Evolutionary conservation across 2,329 filamentous ascomycete genomes (phyloP).

Genomic region (Colletotrichum somersetense): DNA sequence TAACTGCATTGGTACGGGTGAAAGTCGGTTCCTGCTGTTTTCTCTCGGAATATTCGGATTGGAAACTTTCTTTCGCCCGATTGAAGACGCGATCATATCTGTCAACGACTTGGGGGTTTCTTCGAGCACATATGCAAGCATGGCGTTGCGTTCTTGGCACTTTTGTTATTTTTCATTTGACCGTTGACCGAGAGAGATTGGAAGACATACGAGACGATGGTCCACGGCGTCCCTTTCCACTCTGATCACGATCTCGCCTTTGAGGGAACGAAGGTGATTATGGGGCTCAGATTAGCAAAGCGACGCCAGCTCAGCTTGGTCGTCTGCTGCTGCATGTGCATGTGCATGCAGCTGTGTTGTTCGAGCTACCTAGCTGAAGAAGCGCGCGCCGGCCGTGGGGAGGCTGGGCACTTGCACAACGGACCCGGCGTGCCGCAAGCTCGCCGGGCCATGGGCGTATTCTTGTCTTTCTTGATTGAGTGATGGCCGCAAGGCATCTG

Average conservation of each 20-base stretch:
- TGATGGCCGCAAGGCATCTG: constrained; percentile 23
- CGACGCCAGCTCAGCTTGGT: neutral
- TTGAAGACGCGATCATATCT: neutral
- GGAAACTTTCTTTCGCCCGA: neutral
- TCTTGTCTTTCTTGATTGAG: constrained; percentile 3
- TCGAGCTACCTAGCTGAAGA: neutral
- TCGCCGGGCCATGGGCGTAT: neutral
- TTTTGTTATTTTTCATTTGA: neutral
- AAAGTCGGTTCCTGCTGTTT: neutral
- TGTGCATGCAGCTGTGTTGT: neutral
- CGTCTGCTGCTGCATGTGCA: neutral
- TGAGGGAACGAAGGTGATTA: neutral
- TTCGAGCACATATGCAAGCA: constrained; percentile 31
- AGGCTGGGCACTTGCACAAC: neutral
- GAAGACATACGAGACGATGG: constrained; percentile 13
- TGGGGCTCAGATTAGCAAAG: neutral
- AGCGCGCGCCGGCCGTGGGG: neutral
- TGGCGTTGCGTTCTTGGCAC: constrained; percentile 33
- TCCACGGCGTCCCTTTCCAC: neutral
- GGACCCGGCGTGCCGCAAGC: neutral
- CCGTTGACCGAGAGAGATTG: neutral
- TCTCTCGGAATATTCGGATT: neutral
- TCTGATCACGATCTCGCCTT: neutral
- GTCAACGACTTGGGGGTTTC: constrained; percentile 19
- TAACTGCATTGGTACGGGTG: neutral